Percentiles rank a stretch among this genome's conserved stretches.
Evolutionary conservation across 495 filamentous ascomycete genomes (phyloP).

Genomic region (Acidomyces sp.): DNA sequence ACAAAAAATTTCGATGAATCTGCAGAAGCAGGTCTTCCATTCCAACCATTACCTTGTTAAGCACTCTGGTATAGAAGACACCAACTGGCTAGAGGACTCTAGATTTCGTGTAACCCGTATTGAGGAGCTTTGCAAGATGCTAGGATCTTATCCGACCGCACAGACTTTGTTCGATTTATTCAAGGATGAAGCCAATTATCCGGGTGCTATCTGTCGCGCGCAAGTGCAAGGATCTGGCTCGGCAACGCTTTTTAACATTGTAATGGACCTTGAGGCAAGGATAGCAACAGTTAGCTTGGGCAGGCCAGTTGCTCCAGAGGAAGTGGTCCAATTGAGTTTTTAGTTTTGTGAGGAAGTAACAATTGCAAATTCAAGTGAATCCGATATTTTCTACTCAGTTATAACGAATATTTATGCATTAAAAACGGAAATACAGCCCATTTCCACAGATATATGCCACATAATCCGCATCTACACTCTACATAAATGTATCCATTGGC

Average conservation of each 20-base stretch:
- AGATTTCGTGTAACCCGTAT: conserved; percentile 36
- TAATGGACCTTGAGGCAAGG: conserved; percentile 35
- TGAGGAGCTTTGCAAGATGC: conserved; percentile 28
- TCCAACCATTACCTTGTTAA: conserved; percentile 50
- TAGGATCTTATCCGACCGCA: conserved; percentile 18
- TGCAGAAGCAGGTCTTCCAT: conserved; percentile 39
- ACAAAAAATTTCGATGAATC: conserved; percentile 36
- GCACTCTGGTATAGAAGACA: conserved; percentile 33
- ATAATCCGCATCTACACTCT: too few relatives aligned
- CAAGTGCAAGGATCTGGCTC: conserved; percentile 11
- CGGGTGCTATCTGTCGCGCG: conserved; percentile 22
- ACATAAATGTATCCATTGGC: too few relatives aligned
- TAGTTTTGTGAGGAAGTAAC: background rate
- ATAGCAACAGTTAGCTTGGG: conserved; percentile 32
- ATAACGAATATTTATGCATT: too few relatives aligned
- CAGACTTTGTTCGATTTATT: conserved; percentile 22
- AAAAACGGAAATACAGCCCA: too few relatives aligned
- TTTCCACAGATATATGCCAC: too few relatives aligned
- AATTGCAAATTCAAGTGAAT: too few relatives aligned
- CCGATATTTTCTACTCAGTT: too few relatives aligned
- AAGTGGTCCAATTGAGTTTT: conserved; percentile 9
- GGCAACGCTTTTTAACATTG: conserved; percentile 36
- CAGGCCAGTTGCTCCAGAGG: conserved; percentile 29
- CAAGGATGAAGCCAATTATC: conserved; percentile 25
- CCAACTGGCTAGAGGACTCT: conserved; percentile 39